Evolutionary conservation across 1,284 basidiomycete genomes (phyloP).

Genomic region (Trichosporon sp.): DNA sequence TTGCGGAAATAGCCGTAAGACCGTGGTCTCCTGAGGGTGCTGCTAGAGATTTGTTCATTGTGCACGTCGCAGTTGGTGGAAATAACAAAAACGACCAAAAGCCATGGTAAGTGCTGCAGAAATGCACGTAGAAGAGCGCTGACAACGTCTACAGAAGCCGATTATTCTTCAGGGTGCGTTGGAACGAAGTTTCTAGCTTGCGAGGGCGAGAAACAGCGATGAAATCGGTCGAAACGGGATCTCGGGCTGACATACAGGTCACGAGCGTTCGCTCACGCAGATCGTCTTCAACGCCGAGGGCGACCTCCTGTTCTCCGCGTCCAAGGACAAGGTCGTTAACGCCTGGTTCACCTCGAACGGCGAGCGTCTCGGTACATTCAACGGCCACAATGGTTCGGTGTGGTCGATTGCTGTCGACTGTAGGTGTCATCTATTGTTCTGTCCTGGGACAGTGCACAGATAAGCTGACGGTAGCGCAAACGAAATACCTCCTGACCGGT

Average conservation of each 20-base stretch:
- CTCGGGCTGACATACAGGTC: constrained; percentile 57
- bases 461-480: constrained; percentile 59
- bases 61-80: neutral
- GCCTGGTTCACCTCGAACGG: constrained; percentile 99
- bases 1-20: constrained; percentile 4
- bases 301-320: constrained; percentile 91
- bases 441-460: neutral
- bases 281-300: constrained; percentile 95
- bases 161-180: constrained; percentile 48
- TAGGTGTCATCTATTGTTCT: constrained; percentile 53
- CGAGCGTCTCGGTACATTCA: constrained; percentile 92
- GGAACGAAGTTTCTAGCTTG: neutral
- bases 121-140: constrained; percentile 2
- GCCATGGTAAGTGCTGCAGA: constrained; percentile 17
- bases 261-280: constrained; percentile 97
- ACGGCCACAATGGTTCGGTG: constrained; percentile 92
- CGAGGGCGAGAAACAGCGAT: neutral
- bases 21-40: neutral
- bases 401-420: constrained; percentile 97
- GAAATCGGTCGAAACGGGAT: neutral
- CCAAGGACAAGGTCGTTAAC: constrained; percentile 93
- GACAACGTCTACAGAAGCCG: constrained; percentile 41
- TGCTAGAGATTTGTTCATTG: constrained; percentile 10
- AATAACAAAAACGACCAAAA: constrained; percentile 6
- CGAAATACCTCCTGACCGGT: constrained; percentile 81